Evolutionary conservation across 768 basidiomycete genomes (phyloP), one percentile per base, ranked within the genome.

Genomic region (Russula sp.): DNA sequence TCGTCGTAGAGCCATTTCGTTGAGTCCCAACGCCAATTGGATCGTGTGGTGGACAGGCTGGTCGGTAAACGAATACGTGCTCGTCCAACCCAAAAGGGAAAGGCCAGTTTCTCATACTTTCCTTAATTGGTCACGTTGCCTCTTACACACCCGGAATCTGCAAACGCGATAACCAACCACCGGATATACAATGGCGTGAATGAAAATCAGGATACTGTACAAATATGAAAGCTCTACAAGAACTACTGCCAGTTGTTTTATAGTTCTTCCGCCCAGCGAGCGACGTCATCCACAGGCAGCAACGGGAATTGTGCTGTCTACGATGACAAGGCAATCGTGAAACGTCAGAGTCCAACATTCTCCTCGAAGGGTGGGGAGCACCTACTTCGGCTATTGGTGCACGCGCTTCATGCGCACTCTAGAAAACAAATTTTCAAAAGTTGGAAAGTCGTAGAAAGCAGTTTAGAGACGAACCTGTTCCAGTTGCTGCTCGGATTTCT

Each of bases 1-100:
- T 68, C 89, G 79, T 73, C 84, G 80, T 35, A 86, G 87, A 51
- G 89, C 77, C 89, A 91, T 89, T 34, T 53, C 0, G 39, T 60
- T 18, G 48, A 45, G 42, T 10, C 35, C 22, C 27, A 27, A 27
- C 27, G 27, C 27, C 27, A 27, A 27, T 27, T 27, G 27, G 27
- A 27, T 27, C 27, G 27, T 27, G 27, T 27, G 27, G 27, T 27
- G 2, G 27, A 27, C 3, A 27, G 27, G 27, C 27, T 27, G 27
- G 27, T 27, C 27, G 27, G 27, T 27, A 27, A 27, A 27, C 27
- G 27, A 27, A 27, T 27, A 27, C 2, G 27, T 27, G 27, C 27
- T 27, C 27, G 27, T 27, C 27, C 27, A 27, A 27, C 27, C 27
- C 27, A 27, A 27, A 27, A 27, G 27, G 27, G 27, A 27, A 27